A percentile compares a stretch with the other conserved stretches of the same genome.
These are phyloP conservation scores for Thraustochytrium sp. DNA, from an alignment of 352 stramenopile genomes.

Conservation along the genomic window DNA sequence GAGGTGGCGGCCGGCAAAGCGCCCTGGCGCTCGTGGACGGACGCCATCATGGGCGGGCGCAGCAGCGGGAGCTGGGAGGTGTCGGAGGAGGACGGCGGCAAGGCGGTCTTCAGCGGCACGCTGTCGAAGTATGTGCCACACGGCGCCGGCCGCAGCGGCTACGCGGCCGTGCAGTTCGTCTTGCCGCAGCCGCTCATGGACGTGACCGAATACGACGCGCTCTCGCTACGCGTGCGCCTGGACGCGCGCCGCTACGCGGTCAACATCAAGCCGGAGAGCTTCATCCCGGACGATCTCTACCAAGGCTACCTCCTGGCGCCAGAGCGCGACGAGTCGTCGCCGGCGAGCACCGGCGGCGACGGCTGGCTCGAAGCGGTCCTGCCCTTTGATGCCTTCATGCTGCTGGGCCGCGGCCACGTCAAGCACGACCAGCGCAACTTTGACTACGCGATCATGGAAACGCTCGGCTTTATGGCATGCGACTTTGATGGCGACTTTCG, in stretches of 20 bases:
- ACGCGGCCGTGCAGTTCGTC: neutral
- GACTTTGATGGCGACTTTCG: conserved; percentile 3
- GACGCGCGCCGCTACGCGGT: neutral
- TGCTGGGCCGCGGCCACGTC: neutral
- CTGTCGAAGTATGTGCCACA: neutral
- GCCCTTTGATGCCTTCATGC: neutral
- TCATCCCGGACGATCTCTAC: conserved; percentile 27
- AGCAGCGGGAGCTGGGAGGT: neutral
- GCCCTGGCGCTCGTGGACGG: neutral
- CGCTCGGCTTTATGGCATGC: neutral
- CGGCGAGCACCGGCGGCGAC: neutral
- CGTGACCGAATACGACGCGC: conserved; percentile 1
- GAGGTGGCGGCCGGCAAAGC: neutral
- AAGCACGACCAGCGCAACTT: conserved; percentile 24
- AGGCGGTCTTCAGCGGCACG: neutral
- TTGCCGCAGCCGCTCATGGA: neutral
- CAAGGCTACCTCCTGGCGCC: conserved; percentile 11
- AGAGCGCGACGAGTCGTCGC: no score
- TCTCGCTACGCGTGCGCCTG: neutral
- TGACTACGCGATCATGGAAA: neutral
- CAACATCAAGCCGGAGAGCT: conserved; percentile 9
- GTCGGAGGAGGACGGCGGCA: conserved; percentile 17
- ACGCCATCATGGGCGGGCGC: conserved; percentile 11
- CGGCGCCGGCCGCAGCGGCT: neutral
- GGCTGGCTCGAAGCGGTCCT: neutral